Evolutionary conservation across 2,329 filamentous ascomycete genomes (phyloP), one percentile per base, ranked within the genome.

Genomic region (Nectriaceae sp.): DNA sequence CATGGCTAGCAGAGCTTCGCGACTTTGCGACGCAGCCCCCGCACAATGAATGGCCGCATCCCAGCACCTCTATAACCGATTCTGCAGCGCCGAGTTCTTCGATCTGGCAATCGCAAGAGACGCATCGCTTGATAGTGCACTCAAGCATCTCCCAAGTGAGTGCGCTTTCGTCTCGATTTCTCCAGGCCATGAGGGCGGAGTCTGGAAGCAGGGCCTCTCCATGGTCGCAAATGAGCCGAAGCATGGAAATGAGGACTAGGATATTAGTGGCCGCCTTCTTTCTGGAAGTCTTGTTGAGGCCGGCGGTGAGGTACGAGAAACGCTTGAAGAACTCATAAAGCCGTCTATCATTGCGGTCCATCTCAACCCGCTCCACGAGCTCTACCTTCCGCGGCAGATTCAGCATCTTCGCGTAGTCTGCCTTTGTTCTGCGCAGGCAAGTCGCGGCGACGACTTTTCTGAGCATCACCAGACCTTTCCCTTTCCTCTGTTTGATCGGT

Each of bases 171-270:
- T 13, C 5, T 21, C n/a, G 13, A 0, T 1, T 8, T 33, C 11
- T 51, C 50, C 47, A 55, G 2, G 10, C 5, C 18, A 46, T 21
- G 0, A 40, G 3, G 0, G 46, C 47, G 0, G 18, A 1, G 4
- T 1, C 2, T 8, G 40, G 40, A n/a, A 42, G 21, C 15, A 42
- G 4, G 13, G 40, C 40, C 10, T 42, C 40, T 29, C 53, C 53
- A 5, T 55, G 47, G 21, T 53, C 24, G 11, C 53, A 53, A 18
- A 53, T 55, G 0, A 4, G 39, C 1, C 53, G 47, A 1, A 55
- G 44, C 22, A 42, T 42, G 21, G 40, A 42, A 26, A 42, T 26
- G 21, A 42, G 40, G 40, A 42, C 22, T 42, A 42, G 15, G 3
- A 42, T 42, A 42, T 15, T 42, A 13, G 11, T 42, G 18, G 10